Conservation (phyloP, 371 early-diverging fungal genomes). For the Rhizopus arrhizus region DNA sequence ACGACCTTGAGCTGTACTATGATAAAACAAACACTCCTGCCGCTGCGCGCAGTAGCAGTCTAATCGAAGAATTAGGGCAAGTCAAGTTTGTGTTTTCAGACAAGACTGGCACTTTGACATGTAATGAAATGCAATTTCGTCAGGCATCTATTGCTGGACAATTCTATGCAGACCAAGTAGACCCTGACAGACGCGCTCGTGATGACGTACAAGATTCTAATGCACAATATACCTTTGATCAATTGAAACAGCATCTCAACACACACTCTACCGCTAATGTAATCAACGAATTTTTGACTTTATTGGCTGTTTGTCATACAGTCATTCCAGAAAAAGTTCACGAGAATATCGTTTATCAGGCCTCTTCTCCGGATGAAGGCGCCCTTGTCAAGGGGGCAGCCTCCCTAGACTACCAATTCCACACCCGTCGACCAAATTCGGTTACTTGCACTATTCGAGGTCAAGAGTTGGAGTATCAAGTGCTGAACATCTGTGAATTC, state of each 20-base stretch:
- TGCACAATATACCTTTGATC: constrained; percentile 65
- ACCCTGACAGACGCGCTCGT: constrained; percentile 58
- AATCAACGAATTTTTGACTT: constrained; percentile 74
- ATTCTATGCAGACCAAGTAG: constrained; percentile 70
- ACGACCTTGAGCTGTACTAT: constrained; percentile 84
- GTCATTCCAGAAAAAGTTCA: constrained; percentile 85
- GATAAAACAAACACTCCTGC: constrained; percentile 84
- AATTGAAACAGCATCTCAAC: constrained; percentile 57
- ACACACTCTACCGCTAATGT: constrained; percentile 30
- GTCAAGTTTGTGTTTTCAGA: constrained; percentile 85
- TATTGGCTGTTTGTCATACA: constrained; percentile 95
- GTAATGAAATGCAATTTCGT: constrained; percentile 95
- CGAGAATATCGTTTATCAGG: constrained; percentile 75
- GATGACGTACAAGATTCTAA: constrained; percentile 29
- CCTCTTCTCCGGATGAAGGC: constrained; percentile 89
- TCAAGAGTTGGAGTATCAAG: constrained; percentile 69
- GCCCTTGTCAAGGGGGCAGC: constrained; percentile 85
- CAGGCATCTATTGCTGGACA: constrained; percentile 80
- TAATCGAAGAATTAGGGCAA: constrained; percentile 95
- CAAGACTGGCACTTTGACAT: constrained; percentile 95
- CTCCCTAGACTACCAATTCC: constrained; percentile 62
- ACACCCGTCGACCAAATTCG: constrained; percentile 84
- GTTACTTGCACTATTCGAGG: constrained; percentile 73
- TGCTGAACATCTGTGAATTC: constrained; percentile 95
- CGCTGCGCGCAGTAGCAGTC: constrained; percentile 80